Evolutionary conservation across 192 early-diverging fungal genomes (phyloP).

Genomic region (Backusella tuberculispora): DNA sequence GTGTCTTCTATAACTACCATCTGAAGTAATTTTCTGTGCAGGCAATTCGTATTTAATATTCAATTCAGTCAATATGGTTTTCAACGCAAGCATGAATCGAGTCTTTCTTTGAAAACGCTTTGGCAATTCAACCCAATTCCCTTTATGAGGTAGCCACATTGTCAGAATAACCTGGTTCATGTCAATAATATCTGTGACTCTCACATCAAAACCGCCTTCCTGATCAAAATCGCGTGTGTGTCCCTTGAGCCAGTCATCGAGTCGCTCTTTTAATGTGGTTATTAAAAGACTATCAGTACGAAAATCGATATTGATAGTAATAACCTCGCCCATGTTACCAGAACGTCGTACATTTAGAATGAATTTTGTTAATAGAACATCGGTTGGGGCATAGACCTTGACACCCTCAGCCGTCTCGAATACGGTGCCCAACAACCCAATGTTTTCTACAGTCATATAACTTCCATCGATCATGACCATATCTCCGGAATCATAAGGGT

Average conservation of each 20-base stretch:
- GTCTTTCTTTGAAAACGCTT: constrained; percentile 64
- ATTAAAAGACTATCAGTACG: constrained; percentile 68
- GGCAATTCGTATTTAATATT: constrained; percentile 56
- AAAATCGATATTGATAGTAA: constrained; percentile 69
- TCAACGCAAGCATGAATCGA: constrained; percentile 66
- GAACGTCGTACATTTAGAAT: constrained; percentile 79
- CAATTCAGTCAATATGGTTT: constrained; percentile 62
- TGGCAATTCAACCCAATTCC: constrained; percentile 81
- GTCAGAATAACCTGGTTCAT: constrained; percentile 65
- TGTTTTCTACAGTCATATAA: constrained; percentile 72
- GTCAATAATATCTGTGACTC: constrained; percentile 64
- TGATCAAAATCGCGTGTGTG: constrained; percentile 64
- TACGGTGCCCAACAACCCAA: constrained; percentile 81
- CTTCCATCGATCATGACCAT: constrained; percentile 69
- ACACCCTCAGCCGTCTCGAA: constrained; percentile 82
- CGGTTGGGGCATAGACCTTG: constrained; percentile 78
- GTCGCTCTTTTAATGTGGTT: constrained; percentile 56
- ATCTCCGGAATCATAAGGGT: constrained; percentile 80
- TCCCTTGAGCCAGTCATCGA: constrained; percentile 61
- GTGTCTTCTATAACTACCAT: background rate
- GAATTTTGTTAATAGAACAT: constrained; percentile 59
- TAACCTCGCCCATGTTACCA: constrained; percentile 57
- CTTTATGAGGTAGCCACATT: constrained; percentile 75
- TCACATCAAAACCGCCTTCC: constrained; percentile 56
- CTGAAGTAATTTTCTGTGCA: constrained; percentile 31